Conservation (phyloP, 148 eudicot genomes). For the Drosera capensis region DNA sequence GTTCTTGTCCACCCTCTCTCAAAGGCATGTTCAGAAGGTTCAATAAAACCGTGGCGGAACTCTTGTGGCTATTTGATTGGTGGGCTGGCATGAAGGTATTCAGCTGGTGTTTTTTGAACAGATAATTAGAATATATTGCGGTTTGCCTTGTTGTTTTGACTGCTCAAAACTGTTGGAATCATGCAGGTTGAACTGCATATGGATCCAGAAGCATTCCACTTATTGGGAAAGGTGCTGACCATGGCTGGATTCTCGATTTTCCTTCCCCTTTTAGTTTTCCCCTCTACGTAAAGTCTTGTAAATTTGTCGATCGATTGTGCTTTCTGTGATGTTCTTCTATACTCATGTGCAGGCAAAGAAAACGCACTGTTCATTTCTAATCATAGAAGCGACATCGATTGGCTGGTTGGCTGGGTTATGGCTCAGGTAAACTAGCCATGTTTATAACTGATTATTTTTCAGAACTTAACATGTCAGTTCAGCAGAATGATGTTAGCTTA, state of each 20-base stretch:
- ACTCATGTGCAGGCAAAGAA: slow-evolving; percentile 48
- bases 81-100: slow-evolving; percentile 74
- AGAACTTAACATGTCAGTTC: not conserved
- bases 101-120: not conserved
- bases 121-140: too few species aligned
- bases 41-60: slow-evolving; percentile 39
- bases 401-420: slow-evolving; percentile 73
- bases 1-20: slow-evolving; percentile 53
- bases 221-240: slow-evolving; percentile 26
- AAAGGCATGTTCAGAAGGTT: slow-evolving; percentile 39
- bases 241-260: not conserved
- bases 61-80: slow-evolving; percentile 79
- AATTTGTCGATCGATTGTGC: too few species aligned
- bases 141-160: not conserved
- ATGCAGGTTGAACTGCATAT: slow-evolving; percentile 41
- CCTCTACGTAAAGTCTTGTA: too few species aligned
- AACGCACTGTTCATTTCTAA: slow-evolving; percentile 47
- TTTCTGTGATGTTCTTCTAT: not conserved
- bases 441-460: not conserved
- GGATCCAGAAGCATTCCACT: slow-evolving; percentile 34
- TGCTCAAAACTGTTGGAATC: not conserved
- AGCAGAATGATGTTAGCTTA: too few species aligned
- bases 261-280: not conserved
- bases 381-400: slow-evolving; percentile 67
- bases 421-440: too few species aligned